Conservation (phyloP, 2,329 filamentous ascomycete genomes). For the Chaetomiaceae sp. region DNA sequence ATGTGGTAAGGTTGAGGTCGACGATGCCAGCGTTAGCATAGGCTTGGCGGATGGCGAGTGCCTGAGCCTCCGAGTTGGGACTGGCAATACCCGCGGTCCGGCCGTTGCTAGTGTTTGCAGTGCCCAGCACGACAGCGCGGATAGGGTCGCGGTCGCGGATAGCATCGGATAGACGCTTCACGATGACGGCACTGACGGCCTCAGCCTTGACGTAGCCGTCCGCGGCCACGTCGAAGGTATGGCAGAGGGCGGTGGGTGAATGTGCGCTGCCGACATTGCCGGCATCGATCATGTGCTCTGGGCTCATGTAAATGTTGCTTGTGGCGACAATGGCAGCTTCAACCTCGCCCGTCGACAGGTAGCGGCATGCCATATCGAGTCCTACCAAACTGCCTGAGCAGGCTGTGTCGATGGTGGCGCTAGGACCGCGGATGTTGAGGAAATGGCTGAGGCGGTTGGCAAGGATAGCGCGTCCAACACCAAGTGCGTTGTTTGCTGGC, state of each 20-base stretch:
- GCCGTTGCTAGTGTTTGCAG: slow-evolving; percentile 28
- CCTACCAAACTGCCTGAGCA: neutral
- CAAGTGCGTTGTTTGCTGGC: neutral
- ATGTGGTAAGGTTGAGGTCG: slow-evolving; percentile 18
- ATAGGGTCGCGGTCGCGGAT: slow-evolving; percentile 27
- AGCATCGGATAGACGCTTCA: slow-evolving; percentile 27
- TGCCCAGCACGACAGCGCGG: slow-evolving; percentile 25
- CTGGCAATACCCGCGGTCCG: slow-evolving; percentile 26
- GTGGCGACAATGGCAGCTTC: neutral
- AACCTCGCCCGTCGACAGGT: neutral
- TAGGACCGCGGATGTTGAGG: neutral
- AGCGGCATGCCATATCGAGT: neutral
- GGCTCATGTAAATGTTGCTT: neutral
- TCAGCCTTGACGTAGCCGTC: slow-evolving; percentile 26
- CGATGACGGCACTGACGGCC: slow-evolving; percentile 5
- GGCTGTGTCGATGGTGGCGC: neutral
- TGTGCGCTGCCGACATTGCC: neutral
- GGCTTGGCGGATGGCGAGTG: slow-evolving; percentile 28
- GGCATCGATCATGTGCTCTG: neutral
- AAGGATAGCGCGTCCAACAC: neutral
- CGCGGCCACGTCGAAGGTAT: slow-evolving; percentile 28
- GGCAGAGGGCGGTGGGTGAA: slow-evolving; percentile 16
- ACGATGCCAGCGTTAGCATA: slow-evolving; percentile 30
- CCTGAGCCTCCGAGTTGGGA: slow-evolving; percentile 28
- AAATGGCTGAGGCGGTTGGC: neutral